Evolutionary conservation across 176 grass and related monocot species (phyloP), one percentile per base, ranked within the genome.

Genomic region (Aegilops longissima): DNA sequence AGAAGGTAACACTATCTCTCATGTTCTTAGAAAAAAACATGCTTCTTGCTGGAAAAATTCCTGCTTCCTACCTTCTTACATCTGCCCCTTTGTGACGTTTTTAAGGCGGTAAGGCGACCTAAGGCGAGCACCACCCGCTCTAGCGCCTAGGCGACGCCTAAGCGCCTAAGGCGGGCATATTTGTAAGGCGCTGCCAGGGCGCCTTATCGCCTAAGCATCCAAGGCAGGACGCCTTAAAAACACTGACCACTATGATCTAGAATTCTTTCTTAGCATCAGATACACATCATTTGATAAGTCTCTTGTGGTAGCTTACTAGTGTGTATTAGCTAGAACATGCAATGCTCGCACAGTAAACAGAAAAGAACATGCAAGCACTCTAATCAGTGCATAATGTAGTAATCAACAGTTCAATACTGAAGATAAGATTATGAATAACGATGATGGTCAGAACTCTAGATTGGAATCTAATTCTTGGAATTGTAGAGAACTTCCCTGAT

Each of bases 1-100:
- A 92, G 61, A 99, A 93, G 97, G 97, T 99, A 93, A 14, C 13
- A 35, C 11, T 24, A 42, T 49, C 77, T 72, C 30, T 38, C 18
- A 31, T 73, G 18, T 73, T 73, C 45, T 34, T 23, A 80, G 21
- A 6, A 74, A 85, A 40, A 39, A 78, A 24, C 45, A 76, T 25
- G 27, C 31, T 63, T 24, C 30, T 71, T 47, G 9, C 82, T 63
- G 64, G 21, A 77, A 21, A 58, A 21, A 78, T 31, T 47, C 49
- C 4, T 56, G 21, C 27, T 54, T 58, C 40, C 4, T 76, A 21
- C 51, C 40, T 61, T 76, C 16, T 12, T 78, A 25, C 33, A 18
- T 85, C 10, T 70, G 1, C 10, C 42, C 30, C 24, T 64, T 71
- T 34, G 7, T 31, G 12, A 33, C 24, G 0, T 27, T 27, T 27